Conservation (phyloP, 1,139 yeast species). For the Scheffersomyces illinoinensis region DNA sequence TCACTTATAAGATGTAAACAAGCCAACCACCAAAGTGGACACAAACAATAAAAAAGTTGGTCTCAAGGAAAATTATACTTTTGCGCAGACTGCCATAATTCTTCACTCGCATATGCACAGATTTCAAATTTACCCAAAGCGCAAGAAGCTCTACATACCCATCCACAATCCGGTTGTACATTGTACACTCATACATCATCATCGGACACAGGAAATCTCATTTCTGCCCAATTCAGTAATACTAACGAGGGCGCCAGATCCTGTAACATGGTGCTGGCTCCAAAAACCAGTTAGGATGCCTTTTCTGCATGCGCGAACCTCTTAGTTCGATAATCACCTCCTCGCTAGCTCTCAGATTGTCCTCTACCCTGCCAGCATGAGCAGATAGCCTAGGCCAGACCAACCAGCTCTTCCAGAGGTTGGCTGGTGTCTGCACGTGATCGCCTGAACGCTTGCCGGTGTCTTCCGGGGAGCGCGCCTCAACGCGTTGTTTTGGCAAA, state of each 20-base stretch:
- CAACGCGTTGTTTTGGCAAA: neutral
- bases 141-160: neutral
- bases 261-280: neutral
- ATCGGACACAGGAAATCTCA: neutral
- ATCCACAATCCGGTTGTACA: neutral
- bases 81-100: neutral
- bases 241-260: neutral
- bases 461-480: neutral
- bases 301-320: neutral
- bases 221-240: neutral
- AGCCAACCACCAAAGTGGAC: neutral
- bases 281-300: neutral
- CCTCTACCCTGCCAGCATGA: neutral
- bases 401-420: neutral
- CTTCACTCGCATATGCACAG: neutral
- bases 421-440: neutral
- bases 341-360: neutral
- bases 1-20: neutral
- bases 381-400: neutral
- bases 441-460: neutral
- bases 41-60: neutral
- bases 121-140: neutral
- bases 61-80: neutral
- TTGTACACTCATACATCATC: too few species aligned
- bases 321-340: neutral